Evolutionary conservation across 768 basidiomycete species (phyloP).

Genomic region (Pleurotus pulmonarius): DNA sequence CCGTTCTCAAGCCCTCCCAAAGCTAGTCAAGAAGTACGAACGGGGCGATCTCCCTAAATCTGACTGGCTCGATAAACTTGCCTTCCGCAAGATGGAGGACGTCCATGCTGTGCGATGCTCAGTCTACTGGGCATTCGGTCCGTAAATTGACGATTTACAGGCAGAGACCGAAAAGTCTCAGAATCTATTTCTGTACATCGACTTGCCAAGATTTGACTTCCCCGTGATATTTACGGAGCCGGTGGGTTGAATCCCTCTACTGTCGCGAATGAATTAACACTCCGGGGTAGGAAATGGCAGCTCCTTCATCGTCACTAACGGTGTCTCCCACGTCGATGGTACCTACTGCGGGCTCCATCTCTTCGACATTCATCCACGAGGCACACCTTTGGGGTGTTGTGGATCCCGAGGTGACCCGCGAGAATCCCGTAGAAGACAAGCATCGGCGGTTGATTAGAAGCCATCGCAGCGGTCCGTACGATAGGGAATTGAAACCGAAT

Average conservation of each 20-base stretch:
- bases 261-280: constrained; percentile 1
- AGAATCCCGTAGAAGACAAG: constrained; percentile 98
- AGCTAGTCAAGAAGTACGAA: constrained; percentile 95
- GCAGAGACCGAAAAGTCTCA: constrained; percentile 89
- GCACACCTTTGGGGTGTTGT: constrained; percentile 80
- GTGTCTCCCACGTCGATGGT: constrained; percentile 36
- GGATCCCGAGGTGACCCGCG: constrained; percentile 87
- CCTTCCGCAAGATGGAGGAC: constrained; percentile 93
- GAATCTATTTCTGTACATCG: constrained; percentile 93
- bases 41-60: constrained; percentile 89
- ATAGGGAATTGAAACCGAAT: constrained; percentile 94
- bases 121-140: background rate
- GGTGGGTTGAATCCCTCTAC: constrained; percentile 34
- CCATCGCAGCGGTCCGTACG: constrained; percentile 91
- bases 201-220: constrained; percentile 94
- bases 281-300: constrained; percentile 34
- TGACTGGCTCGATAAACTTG: constrained; percentile 93
- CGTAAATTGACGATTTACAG: constrained; percentile 30
- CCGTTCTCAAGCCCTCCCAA: background rate
- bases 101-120: constrained; percentile 72
- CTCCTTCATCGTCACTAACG: constrained; percentile 1
- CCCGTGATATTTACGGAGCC: constrained; percentile 94
- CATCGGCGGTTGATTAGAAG: constrained; percentile 92
- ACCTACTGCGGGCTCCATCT: constrained; percentile 36
- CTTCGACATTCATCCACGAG: constrained; percentile 56